phyloP scores from a whole-genome alignment of 768 basidiomycete genomes.

The Russula vinacea region DNA sequence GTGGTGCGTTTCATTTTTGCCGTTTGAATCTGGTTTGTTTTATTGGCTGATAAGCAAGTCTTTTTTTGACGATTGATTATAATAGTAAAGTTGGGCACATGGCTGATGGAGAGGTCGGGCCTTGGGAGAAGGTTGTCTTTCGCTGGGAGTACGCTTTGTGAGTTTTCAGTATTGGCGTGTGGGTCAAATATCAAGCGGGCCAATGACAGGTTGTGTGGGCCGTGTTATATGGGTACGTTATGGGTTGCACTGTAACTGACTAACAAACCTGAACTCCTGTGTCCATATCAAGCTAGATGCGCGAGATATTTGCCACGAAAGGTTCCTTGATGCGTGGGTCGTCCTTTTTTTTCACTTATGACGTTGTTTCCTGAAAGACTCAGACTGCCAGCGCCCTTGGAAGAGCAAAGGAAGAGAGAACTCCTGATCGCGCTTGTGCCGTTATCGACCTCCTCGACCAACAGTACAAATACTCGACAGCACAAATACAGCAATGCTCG shows the following conservation, averaged over 20 bases:
- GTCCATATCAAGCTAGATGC: slow-evolving; percentile 57
- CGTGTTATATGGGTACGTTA: slow-evolving; percentile 64
- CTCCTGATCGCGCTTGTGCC: slow-evolving; percentile 31
- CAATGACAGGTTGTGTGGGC: slow-evolving; percentile 65
- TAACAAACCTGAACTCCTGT: neutral
- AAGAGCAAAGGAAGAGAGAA: too few relatives aligned
- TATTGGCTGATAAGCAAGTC: too few relatives aligned
- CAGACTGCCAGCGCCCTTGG: slow-evolving; percentile 41
- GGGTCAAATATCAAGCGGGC: neutral
- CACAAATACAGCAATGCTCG: slow-evolving; percentile 63
- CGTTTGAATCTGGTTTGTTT: too few relatives aligned
- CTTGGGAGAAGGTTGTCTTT: slow-evolving; percentile 72
- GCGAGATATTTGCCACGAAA: slow-evolving; percentile 81
- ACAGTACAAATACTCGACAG: slow-evolving; percentile 60
- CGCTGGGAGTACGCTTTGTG: slow-evolving; percentile 64
- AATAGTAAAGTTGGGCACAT: slow-evolving; percentile 67
- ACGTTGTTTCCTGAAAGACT: neutral
- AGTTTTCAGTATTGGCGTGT: neutral
- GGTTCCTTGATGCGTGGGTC: slow-evolving; percentile 41
- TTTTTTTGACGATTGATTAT: neutral
- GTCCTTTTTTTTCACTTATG: neutral
- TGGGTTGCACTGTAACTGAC: neutral
- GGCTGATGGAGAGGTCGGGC: slow-evolving; percentile 58
- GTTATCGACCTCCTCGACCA: slow-evolving; percentile 53
- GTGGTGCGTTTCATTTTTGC: slow-evolving; percentile 50